Base-by-base conservation (phyloP, 176 grass and related monocot genomes). In the Bromus sterilis region DNA sequence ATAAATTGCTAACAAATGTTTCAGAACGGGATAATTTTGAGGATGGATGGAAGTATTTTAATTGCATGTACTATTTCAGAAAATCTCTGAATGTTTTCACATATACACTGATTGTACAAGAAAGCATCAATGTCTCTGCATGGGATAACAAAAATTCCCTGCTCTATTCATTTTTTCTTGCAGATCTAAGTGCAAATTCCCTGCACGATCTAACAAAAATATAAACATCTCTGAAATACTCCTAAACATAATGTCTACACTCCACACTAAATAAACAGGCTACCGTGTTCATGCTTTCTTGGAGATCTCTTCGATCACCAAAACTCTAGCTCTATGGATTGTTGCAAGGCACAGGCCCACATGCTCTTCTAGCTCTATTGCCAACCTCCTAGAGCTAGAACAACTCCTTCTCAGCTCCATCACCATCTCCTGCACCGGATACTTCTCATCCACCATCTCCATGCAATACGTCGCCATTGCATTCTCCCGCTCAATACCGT, bases 291-390 rank as follows among this genome's bases (percentile, higher is more conserved):
- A 87, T 26, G 71, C 10, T 61, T 87, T 53, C 31, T 43, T 73
- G 34, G 86, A 73, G 25, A 83, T 78, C 64, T 87, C 80, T 65
- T 74, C 34, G 15, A 86, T 74, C 66, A 90, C 88, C 36, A 90
- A 78, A 48, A 66, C 20, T 64, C 89, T 66, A 66, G 77, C 89
- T 35, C 69, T 91, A 53, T 91, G 66, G 40, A 87, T 81, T 18
- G 84, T 90, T 65, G 75, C 84, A 25, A 90, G 84, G 80, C 84
- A 87, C 11, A 91, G 35, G 28, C 84, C 63, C 40, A 84, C 80
- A 14, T 84, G 84, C 76, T 87, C 76, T 69, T 84, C 74, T 29
- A 90, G 80, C 69, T 90, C 89, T 10, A 76, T 62, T 1, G 70
- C 51, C 21, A 87, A 59, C 43, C 28, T 74, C 58, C 39, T 87